phyloP scores from a whole-genome alignment of 306 rosid genomes.

The Vigna angularis region DNA sequence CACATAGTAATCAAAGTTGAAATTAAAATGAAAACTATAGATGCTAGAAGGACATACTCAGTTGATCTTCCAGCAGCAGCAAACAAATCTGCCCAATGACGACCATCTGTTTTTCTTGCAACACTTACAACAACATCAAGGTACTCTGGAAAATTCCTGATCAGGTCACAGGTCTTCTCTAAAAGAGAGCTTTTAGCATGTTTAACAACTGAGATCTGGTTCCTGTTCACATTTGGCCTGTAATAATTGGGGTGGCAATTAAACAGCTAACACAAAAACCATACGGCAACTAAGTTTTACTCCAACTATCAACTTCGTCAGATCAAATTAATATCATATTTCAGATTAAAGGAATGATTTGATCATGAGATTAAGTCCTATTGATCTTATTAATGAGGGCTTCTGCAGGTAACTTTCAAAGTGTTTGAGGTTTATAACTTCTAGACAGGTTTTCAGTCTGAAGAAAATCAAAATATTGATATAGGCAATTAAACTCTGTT shows the following conservation, averaged over 20 bases:
- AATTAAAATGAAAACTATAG: slow-evolving; percentile 35
- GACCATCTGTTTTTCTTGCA: slow-evolving; percentile 98
- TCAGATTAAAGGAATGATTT: neutral
- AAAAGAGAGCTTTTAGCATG: slow-evolving; percentile 70
- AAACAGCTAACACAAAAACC: slow-evolving; percentile 38
- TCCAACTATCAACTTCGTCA: slow-evolving; percentile 24
- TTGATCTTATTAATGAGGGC: neutral
- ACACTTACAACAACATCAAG: slow-evolving; percentile 97
- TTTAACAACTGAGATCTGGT: slow-evolving; percentile 56
- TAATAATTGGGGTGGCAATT: slow-evolving; percentile 40
- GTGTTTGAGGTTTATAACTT: neutral
- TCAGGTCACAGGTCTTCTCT: slow-evolving; percentile 94
- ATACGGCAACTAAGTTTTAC: slow-evolving; percentile 22
- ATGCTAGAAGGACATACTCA: slow-evolving; percentile 65
- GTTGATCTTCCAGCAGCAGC: slow-evolving; percentile 97
- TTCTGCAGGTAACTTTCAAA: slow-evolving; percentile 6
- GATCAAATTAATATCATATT: neutral
- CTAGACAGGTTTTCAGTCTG: neutral
- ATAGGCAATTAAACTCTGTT: neutral
- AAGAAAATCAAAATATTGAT: neutral
- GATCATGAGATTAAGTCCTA: slow-evolving; percentile 27
- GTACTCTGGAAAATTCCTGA: slow-evolving; percentile 88
- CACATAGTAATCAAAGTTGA: slow-evolving; percentile 28
- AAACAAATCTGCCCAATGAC: slow-evolving; percentile 98
- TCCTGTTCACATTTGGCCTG: slow-evolving; percentile 88